phyloP scores from a whole-genome alignment of 768 basidiomycete genomes.

The Mycena belliarum region DNA sequence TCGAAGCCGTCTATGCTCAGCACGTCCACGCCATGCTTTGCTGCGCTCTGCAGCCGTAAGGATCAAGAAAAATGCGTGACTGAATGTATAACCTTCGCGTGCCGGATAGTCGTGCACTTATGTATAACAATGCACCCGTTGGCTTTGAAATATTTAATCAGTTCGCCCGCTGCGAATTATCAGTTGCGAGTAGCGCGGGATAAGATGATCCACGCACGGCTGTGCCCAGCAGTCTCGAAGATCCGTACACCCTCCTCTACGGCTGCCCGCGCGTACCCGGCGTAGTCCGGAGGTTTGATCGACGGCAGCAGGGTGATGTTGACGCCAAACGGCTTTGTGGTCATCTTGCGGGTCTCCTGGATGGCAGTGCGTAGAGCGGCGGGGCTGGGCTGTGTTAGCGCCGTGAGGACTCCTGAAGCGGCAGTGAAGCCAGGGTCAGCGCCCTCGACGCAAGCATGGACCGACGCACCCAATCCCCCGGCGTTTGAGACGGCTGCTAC shows the following conservation, averaged over 20 bases:
- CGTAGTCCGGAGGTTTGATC: slow-evolving; percentile 91
- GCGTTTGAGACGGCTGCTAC: slow-evolving; percentile 81
- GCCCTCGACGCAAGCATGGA: slow-evolving; percentile 6
- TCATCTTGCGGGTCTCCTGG: slow-evolving; percentile 68
- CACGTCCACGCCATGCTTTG: slow-evolving; percentile 79
- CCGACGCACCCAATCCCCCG: slow-evolving; percentile 67
- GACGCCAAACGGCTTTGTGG: slow-evolving; percentile 79
- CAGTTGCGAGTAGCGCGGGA: not conserved
- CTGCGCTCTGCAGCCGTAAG: slow-evolving; percentile 45
- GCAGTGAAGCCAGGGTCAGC: not conserved
- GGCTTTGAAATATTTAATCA: slow-evolving; percentile 83
- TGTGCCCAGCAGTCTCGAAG: slow-evolving; percentile 93
- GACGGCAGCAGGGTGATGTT: slow-evolving; percentile 86
- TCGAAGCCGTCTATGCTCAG: slow-evolving; percentile 91
- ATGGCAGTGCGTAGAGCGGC: slow-evolving; percentile 81
- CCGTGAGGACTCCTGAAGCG: slow-evolving; percentile 72
- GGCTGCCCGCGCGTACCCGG: slow-evolving; percentile 76
- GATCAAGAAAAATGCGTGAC: not conserved
- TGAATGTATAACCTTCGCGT: slow-evolving; percentile 64
- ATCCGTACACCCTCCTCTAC: slow-evolving; percentile 87
- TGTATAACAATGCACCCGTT: slow-evolving; percentile 80
- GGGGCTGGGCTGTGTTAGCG: slow-evolving; percentile 84
- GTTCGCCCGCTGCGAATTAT: slow-evolving; percentile 59
- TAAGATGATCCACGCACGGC: slow-evolving; percentile 51
- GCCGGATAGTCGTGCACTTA: slow-evolving; percentile 86